phyloP scores from a whole-genome alignment of 2,329 filamentous ascomycete species.

The Neopestalotiopsis sp. region DNA sequence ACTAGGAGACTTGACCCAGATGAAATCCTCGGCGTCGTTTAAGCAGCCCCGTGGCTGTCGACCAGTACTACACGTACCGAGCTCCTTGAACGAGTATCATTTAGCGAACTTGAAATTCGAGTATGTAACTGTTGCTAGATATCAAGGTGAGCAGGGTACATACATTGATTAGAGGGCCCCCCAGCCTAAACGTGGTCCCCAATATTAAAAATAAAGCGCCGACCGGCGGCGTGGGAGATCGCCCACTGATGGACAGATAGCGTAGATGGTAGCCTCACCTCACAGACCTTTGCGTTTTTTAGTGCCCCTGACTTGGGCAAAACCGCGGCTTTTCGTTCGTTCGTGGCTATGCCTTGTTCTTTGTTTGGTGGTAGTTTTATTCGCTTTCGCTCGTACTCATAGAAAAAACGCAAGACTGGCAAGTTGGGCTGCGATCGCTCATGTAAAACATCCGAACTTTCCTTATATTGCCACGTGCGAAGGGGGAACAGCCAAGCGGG shows the following conservation, averaged over 20 bases:
- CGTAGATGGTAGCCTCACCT: not conserved
- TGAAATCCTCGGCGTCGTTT: not conserved
- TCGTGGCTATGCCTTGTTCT: not conserved
- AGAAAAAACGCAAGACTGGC: not conserved
- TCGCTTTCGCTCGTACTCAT: too few species aligned
- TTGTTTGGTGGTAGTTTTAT: not conserved
- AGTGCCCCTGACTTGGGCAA: slow-evolving; percentile 12
- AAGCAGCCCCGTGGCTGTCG: not conserved
- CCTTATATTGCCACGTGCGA: not conserved
- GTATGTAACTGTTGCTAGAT: too few species aligned
- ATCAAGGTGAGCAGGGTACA: too few species aligned
- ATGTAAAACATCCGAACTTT: slow-evolving; percentile 13
- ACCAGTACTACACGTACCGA: too few species aligned
- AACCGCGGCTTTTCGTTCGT: not conserved
- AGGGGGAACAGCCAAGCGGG: not conserved
- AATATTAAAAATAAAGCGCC: slow-evolving; percentile 7
- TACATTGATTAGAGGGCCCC: not conserved
- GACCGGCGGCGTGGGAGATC: slow-evolving; percentile 1
- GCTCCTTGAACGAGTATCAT: too few species aligned
- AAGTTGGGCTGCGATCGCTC: slow-evolving; percentile 2
- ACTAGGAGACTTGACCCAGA: not conserved
- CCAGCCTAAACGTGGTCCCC: slow-evolving; percentile 1
- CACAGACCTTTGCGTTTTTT: not conserved
- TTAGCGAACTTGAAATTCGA: too few species aligned
- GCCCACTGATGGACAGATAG: not conserved